Percentiles rank a stretch among this genome's conserved stretches.
Evolutionary conservation across 1,284 basidiomycete species (phyloP).

Genomic region (Erythrobasidium hasegawianum): DNA sequence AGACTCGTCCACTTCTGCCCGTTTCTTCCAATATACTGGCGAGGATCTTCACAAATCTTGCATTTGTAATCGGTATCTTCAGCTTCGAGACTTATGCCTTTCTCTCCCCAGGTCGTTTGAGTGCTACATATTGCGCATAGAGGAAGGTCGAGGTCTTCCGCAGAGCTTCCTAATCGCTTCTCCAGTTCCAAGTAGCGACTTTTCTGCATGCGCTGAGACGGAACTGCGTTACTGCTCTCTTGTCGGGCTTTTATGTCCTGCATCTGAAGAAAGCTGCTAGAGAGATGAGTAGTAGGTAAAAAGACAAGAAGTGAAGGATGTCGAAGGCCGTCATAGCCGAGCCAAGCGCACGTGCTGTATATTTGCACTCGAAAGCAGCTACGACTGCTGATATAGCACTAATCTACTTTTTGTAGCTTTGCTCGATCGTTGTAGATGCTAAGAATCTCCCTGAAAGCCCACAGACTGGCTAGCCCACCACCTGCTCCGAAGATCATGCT

Average conservation of each 20-base stretch:
- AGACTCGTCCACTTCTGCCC: slow-evolving; percentile 41
- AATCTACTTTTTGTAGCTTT: too few relatives aligned
- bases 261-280: too few relatives aligned
- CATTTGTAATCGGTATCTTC: slow-evolving; percentile 37
- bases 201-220: too few relatives aligned
- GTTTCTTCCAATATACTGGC: slow-evolving; percentile 36
- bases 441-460: slow-evolving; percentile 26
- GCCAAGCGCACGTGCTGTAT: too few relatives aligned
- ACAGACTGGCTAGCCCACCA: slow-evolving; percentile 14
- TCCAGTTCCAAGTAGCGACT: neutral
- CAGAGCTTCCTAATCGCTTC: neutral
- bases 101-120: slow-evolving; percentile 33
- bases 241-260: too few relatives aligned
- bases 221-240: too few relatives aligned
- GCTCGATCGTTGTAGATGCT: too few relatives aligned
- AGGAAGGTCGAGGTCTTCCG: slow-evolving; percentile 25
- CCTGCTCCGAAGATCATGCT: slow-evolving; percentile 19
- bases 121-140: slow-evolving; percentile 37
- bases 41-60: slow-evolving; percentile 22
- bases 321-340: too few relatives aligned
- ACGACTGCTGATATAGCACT: too few relatives aligned
- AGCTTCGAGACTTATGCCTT: slow-evolving; percentile 20
- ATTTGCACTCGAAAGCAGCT: too few relatives aligned
- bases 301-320: too few relatives aligned
- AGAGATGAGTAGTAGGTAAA: too few relatives aligned